Base-by-base conservation (phyloP, 1,284 basidiomycete genomes). In the Leccinum pseudoinsigne region DNA sequence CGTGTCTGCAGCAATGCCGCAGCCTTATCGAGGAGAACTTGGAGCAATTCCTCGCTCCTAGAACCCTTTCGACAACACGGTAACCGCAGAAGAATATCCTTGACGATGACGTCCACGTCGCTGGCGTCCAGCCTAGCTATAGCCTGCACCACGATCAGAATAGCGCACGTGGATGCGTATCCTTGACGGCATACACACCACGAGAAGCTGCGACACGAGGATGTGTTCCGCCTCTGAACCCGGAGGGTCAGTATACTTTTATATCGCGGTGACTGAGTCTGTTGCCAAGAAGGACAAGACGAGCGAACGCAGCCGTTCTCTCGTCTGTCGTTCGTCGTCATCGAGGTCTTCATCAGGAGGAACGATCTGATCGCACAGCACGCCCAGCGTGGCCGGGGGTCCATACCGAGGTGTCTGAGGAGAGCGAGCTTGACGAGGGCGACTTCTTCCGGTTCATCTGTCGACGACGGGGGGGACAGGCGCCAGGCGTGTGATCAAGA, bases 371-470 rank as follows among this genome's bases (percentile, higher is more conserved):
- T 90, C 89, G 68, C 84, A 88, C 4, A 90, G 77, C 7, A 90
- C 88, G 56, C 84, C 81, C 6, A 90, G 76, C 1, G 88, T 87
- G 28, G 84, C 79, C 14, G 76, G 76, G 86, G 79, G 66, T 89
- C 86, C 78, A 89, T 79, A 59, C 87, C 82, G 59, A 91, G 79
- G 69, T 90, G 89, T 67, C 84, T 79, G 4, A 81, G 74, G 10
- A 91, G 79, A 21, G 86, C 84, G 59, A 79, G 75, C 68, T 87
- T 85, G 23, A 90, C 87, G 40, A 87, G 80, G 1, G 71, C 74
- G 9, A 89, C 84, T 73, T 90, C 88, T 55, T 84, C 81, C 1
- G 79, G 82, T 71, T 90, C 88, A 67, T 90, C 89, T 90, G 57
- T 26, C 62, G 58, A 59, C 51, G 64, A 59, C 57, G 58, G 62